Base-by-base conservation (phyloP, 2,329 filamentous ascomycete species). In the Aplosporella prunicola region DNA sequence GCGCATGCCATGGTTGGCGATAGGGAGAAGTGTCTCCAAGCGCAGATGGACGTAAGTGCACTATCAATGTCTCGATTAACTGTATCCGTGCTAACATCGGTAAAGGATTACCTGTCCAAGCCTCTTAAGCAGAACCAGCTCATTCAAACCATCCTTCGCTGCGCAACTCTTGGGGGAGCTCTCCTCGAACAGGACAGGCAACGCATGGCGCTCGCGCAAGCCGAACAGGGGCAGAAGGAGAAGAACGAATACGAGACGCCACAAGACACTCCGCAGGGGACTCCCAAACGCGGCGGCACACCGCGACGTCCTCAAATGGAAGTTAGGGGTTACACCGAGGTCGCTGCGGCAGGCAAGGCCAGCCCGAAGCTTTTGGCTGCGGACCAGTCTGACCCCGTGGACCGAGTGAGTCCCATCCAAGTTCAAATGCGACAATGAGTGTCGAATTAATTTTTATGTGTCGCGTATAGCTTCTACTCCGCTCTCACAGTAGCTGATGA, bases 1-100 rank as follows among this genome's bases (percentile, higher is more conserved):
- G 91, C 91, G 1, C 91, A 98, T 63, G 91, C 91, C 50, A 98
- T 98, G 91, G 80, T 96, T 68, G 91, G 91, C 47, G 91, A 98
- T 55, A 78, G 91, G 33, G 91, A 98, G 60, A 94, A 93, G 68
- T 98, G 91, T 61, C 93, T 98, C 44, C 86, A 94, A 58, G 91
- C 89, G 8, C 87, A 96, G 66, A 98, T 98, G 91, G 91, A 98
- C 59, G 57, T 61, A 47, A 39, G 58, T 57, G 16, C 14, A 9
- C 11, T n/a, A 17, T 11, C 7, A 22, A 5, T 9, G 7, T 11
- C 15, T 10, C 17, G 23, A 28, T 4, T 30, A 42, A 15, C 9
- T 31, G 23, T 13, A 11, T 35, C 45, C 51, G 35, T 32, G 25
- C 27, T 35, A 27, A 34, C 26, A 56, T 42, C 30, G 14, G n/a